Evolutionary conservation across 2,329 filamentous ascomycete species (phyloP), one percentile per base, ranked within the genome.

Genomic region (Fusarium papillatum): DNA sequence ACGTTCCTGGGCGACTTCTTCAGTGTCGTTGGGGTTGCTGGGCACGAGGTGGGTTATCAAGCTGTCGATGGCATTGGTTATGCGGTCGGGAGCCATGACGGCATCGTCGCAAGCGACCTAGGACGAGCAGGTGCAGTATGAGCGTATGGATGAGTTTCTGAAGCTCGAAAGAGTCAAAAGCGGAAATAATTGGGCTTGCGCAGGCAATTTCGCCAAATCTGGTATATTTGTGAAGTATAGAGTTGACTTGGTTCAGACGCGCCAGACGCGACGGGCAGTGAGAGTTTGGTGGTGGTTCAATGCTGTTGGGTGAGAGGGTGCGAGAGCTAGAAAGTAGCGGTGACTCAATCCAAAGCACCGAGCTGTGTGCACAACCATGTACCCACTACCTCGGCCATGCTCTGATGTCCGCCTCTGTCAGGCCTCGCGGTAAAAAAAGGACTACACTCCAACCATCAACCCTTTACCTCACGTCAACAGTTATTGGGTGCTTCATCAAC

Each of bases 1-100:
- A 73, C 93, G 91, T 78, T 93, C 88, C 81, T 95, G 92, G 24
- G 91, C 90, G 11, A 86, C 85, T n/a, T 90, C 91, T 73, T 95
- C 92, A 80, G 92, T 90, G 78, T 95, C 92, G 75, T 90, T 86
- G 48, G 90, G 88, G 74, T 92, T 88, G 62, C 89, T 86, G 67
- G 94, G 94, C 68, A 97, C 88, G 70, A 96, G 87, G 81, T 94
- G 93, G 79, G 92, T 88, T 82, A 97, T 92, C 81, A 98, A 89
- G 84, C 93, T 93, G 82, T 94, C 91, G 82, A 97, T 92, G 82
- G 94, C 95, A 83, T 92, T 92, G 82, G 93, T 91, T 85, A 97
- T 91, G 86, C 95, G 94, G 81, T 90, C 88, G 79, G 89, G 87
- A 79, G 89, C 87, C 88, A 91, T 91, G 81, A 85, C 84, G 82